Evolutionary conservation across 106 monocot genomes (phyloP), one percentile per base, ranked within the genome.

Genomic region (Xerophyta viscosa): DNA sequence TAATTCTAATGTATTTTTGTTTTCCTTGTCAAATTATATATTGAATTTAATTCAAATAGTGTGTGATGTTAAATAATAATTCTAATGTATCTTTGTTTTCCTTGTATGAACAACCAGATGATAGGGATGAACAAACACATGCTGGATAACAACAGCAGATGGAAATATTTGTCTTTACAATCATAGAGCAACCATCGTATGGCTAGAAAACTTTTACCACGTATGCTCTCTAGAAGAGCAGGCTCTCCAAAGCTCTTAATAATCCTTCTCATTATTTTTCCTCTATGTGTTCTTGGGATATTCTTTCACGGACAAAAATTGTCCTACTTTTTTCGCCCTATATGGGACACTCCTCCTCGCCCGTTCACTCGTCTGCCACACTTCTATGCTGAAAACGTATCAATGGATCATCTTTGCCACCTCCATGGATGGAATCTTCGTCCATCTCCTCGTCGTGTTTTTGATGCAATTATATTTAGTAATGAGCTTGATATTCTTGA

Each of bases 401-500:
- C 89, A 36, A 61, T 66, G 18, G 48, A 62, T 0, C 64, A 53
- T 5, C 75, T 96, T 42, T 96, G 94, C 58, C 57, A 24, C 12
- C 88, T 96, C 27, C 89, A 98, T 37, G 89, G 96, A 5, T 89
- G 84, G 81, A 31, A 59, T 3, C 33, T 61, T 29, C 75, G 67
- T 9, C 18, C 76, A 24, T 51, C 77, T 10, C 96, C 96, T 3
- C 96, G 89, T 27, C 64, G 65, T 8, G 62, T 98, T 12, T 90
- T 82, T n/a, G 96, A 98, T 46, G 85, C 89, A 12, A 60, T 89
- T 24, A 73, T 98, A 58, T 89, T 98, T 48, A 86, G 86, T 65
- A 98, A 89, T 17, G 96, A 98, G 63, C 71, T 98, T 3, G 96
- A 98, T 62, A 54, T 96, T 9, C 72, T 96, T 17, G 85, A 89